These are phyloP conservation scores for Otatea glauca DNA, from an alignment of 176 grass and related monocot species.

Conservation along the genomic window DNA sequence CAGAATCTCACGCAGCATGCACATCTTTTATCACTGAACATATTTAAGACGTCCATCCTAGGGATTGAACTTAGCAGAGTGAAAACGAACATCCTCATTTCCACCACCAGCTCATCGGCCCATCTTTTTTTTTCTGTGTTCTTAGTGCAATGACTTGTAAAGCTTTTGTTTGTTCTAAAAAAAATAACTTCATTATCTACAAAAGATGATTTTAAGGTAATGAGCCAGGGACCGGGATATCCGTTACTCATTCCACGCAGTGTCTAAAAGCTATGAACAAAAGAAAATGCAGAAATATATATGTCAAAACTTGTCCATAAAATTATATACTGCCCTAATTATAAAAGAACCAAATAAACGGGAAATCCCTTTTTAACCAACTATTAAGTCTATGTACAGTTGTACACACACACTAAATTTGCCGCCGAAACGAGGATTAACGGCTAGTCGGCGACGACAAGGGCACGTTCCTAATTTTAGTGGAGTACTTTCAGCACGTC, in stretches of 20 bases:
- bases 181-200: background rate
- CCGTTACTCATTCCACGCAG: slow-evolving; percentile 9
- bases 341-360: slow-evolving; percentile 20
- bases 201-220: background rate
- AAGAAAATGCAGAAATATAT: background rate
- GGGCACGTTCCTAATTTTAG: background rate
- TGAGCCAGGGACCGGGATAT: too few species aligned
- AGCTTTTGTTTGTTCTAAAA: too few species aligned
- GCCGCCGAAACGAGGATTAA: slow-evolving; percentile 31
- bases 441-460: slow-evolving; percentile 32
- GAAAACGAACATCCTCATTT: too few species aligned
- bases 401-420: background rate
- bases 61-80: too few species aligned
- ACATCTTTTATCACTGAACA: fast-evolving
- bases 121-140: too few species aligned
- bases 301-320: background rate
- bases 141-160: too few species aligned
- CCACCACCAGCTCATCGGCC: too few species aligned
- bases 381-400: slow-evolving; percentile 27
- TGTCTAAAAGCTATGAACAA: background rate
- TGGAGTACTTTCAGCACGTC: slow-evolving; percentile 6
- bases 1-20: too few species aligned
- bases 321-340: background rate
- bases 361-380: background rate
- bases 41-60: too few species aligned